Conservation (phyloP, 148 eudicot genomes). For the Silene latifolia region DNA sequence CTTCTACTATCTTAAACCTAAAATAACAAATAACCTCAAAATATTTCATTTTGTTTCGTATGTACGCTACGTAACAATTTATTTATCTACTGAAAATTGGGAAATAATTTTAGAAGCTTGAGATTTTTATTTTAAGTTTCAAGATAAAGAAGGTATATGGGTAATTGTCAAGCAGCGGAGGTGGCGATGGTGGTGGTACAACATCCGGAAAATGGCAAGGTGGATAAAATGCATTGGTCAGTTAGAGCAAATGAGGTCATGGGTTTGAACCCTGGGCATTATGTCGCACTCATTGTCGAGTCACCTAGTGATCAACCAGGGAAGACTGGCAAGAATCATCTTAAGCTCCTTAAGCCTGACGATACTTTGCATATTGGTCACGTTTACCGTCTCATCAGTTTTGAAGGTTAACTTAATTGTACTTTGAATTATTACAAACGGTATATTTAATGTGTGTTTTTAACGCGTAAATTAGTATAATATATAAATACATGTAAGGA, state of each 20-base stretch:
- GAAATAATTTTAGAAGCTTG: background rate
- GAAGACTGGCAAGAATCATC: slow-evolving; percentile 34
- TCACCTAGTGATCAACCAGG: slow-evolving; percentile 13
- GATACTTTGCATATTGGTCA: slow-evolving; percentile 58
- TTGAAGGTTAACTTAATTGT: slow-evolving; percentile 44
- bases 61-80: slow-evolving; percentile 7
- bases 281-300: slow-evolving; percentile 50
- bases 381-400: slow-evolving; percentile 66
- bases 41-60: background rate
- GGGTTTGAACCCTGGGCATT: slow-evolving; percentile 63
- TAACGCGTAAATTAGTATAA: too few relatives aligned
- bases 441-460: too few relatives aligned
- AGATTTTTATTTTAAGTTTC: background rate
- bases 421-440: too few relatives aligned
- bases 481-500: too few relatives aligned
- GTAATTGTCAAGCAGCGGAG: slow-evolving; percentile 82
- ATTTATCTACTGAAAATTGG: background rate
- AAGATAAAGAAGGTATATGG: slow-evolving; percentile 35
- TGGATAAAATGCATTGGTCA: slow-evolving; percentile 47
- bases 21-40: background rate
- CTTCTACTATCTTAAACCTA: background rate
- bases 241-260: slow-evolving; percentile 58
- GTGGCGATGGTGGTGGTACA: slow-evolving; percentile 61
- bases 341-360: slow-evolving; percentile 67
- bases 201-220: slow-evolving; percentile 45